These are phyloP conservation scores for Eremomyces bilateralis DNA, from an alignment of 495 filamentous ascomycete species.

Conservation along the genomic window DNA sequence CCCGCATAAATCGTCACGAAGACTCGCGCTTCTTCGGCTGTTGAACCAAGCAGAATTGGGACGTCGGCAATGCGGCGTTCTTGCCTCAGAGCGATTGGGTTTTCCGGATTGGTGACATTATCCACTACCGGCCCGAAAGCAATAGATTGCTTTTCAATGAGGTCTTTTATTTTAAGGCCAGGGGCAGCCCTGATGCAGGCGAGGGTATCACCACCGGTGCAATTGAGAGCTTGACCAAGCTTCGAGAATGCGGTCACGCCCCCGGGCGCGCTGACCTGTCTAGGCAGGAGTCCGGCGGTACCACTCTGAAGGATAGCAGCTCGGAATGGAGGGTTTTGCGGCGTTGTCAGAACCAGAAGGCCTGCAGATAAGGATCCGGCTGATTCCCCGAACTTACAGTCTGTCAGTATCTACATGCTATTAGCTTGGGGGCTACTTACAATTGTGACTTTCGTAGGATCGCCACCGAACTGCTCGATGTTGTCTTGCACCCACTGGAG, in stretches of 20 bases:
- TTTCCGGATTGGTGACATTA: neutral
- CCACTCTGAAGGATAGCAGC: neutral
- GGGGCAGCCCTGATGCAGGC: neutral
- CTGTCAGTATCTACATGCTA: too few species aligned
- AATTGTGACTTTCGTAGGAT: conserved; percentile 2
- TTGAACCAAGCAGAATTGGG: neutral
- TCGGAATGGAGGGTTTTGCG: neutral
- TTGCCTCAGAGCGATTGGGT: neutral
- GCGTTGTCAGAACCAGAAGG: neutral
- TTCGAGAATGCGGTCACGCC: too few species aligned
- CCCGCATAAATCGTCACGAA: neutral
- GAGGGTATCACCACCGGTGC: neutral
- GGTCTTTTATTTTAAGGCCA: neutral
- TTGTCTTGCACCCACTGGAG: conserved; percentile 5
- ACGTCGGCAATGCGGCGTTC: neutral
- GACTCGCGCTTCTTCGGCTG: neutral
- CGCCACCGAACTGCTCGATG: conserved; percentile 2
- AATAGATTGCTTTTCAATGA: neutral
- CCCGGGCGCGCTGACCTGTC: too few species aligned
- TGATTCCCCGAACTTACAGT: conserved; percentile 1
- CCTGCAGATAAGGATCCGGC: neutral
- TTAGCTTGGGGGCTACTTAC: too few species aligned
- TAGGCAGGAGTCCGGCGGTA: neutral
- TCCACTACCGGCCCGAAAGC: neutral
- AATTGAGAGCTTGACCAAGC: neutral